Conservation (phyloP, 805 yeast genomes). For the Starmerella asiatica region DNA sequence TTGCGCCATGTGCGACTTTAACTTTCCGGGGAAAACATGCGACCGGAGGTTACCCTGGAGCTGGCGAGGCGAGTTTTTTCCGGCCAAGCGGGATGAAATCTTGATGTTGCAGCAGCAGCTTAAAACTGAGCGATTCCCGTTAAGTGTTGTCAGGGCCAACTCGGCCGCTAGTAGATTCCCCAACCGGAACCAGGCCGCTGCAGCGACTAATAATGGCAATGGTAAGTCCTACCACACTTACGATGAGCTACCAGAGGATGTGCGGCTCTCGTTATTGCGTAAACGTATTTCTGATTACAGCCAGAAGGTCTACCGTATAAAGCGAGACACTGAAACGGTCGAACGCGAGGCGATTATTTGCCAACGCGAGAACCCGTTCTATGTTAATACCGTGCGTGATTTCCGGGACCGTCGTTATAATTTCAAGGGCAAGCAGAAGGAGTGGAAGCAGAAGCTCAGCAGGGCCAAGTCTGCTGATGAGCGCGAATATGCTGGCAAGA, state of each 20-base stretch:
- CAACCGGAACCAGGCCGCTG: not conserved
- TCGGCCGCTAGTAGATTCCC: too few relatives aligned
- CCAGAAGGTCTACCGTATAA: constrained; percentile 67
- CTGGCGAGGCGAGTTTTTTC: constrained; percentile 95
- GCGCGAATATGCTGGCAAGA: constrained; percentile 81
- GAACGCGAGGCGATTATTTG: constrained; percentile 90
- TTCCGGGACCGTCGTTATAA: constrained; percentile 95
- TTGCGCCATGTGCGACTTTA: constrained; percentile 95
- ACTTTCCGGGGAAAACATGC: constrained; percentile 86
- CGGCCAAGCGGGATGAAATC: constrained; percentile 84
- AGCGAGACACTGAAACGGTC: constrained; percentile 68
- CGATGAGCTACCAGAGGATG: constrained; percentile 61
- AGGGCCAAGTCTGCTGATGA: constrained; percentile 43
- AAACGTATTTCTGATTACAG: constrained; percentile 74
- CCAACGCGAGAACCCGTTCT: constrained; percentile 94
- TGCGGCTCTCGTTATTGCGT: constrained; percentile 63
- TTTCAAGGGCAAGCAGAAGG: constrained; percentile 83
- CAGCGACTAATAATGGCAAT: not conserved
- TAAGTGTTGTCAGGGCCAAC: not conserved
- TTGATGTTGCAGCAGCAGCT: constrained; percentile 75
- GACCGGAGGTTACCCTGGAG: constrained; percentile 89
- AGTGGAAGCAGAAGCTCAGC: constrained; percentile 74
- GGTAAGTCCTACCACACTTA: constrained; percentile 31
- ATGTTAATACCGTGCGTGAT: constrained; percentile 83
- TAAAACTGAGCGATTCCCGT: constrained; percentile 43